Evolutionary conservation across 129 eudicot genomes (phyloP).

Genomic region (Flaveria bidentis): DNA sequence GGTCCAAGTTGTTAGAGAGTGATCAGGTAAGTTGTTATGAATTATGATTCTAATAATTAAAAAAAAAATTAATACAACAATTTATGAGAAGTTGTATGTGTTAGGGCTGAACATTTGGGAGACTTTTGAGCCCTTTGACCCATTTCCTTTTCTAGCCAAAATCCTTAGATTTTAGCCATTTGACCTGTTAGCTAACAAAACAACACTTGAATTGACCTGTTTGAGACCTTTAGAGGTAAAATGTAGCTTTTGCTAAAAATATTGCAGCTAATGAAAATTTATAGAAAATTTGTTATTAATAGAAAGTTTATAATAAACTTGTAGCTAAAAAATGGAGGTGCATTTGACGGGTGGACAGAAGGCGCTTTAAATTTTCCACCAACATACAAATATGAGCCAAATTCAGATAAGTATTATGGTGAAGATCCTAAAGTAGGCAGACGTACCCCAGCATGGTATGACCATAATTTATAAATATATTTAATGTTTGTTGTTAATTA

Average conservation of each 20-base stretch:
- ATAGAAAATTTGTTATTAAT: slow-evolving; percentile 30
- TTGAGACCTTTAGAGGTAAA: background rate
- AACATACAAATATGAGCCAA: slow-evolving; percentile 82
- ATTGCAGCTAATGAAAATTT: background rate
- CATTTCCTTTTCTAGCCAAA: background rate
- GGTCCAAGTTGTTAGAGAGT: slow-evolving; percentile 65
- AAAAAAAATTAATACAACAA: background rate
- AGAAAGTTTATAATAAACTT: background rate
- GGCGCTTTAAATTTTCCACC: slow-evolving; percentile 75
- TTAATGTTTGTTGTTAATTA: background rate
- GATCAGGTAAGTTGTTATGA: slow-evolving; percentile 62
- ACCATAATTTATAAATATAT: background rate
- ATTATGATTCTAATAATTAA: background rate
- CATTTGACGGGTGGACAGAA: slow-evolving; percentile 94
- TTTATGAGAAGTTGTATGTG: slow-evolving; percentile 3
- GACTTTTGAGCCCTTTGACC: background rate
- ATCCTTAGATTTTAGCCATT: background rate
- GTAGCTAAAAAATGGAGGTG: slow-evolving; percentile 68
- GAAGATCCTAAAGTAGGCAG: slow-evolving; percentile 75
- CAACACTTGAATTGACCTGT: background rate
- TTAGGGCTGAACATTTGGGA: background rate
- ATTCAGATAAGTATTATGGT: slow-evolving; percentile 62
- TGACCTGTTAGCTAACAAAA: background rate
- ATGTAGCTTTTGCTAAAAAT: background rate
- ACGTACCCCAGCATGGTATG: slow-evolving; percentile 94